phyloP scores from a whole-genome alignment of 331 rosid species.

The Malus hybrid region DNA sequence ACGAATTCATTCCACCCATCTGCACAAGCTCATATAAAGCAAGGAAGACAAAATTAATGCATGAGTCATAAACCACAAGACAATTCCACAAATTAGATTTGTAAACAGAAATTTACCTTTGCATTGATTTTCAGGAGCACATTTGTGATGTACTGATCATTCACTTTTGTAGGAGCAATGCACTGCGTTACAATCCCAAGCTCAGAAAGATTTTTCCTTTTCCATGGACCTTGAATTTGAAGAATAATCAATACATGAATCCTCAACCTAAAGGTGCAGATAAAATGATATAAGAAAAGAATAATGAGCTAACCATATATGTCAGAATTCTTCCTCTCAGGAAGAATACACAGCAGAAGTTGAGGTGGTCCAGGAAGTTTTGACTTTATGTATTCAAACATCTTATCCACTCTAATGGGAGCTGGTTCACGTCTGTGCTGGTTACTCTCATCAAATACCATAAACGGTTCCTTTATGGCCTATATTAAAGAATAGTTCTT shows the following conservation, averaged over 20 bases:
- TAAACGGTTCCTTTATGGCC: constrained; percentile 45
- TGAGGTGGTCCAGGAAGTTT: constrained; percentile 64
- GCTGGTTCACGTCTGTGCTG: constrained; percentile 66
- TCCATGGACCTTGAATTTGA: constrained; percentile 71
- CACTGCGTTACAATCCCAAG: constrained; percentile 76
- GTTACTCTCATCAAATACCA: constrained; percentile 46
- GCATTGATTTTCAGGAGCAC: constrained; percentile 85
- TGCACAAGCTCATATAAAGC: constrained; percentile 4
- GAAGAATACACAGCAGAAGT: constrained; percentile 68
- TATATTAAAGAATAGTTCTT: not conserved
- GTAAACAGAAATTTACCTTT: constrained; percentile 36
- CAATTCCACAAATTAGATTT: not conserved
- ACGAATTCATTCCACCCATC: constrained; percentile 45
- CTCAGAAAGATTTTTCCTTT: constrained; percentile 57
- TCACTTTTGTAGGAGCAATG: constrained; percentile 62
- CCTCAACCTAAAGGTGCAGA: not conserved
- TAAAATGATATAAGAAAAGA: not conserved
- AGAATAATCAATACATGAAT: not conserved
- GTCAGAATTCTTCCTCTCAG: constrained; percentile 81
- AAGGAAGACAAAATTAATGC: not conserved
- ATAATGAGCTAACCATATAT: constrained; percentile 50
- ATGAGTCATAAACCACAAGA: not conserved
- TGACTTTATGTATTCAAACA: constrained; percentile 47
- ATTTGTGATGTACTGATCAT: constrained; percentile 81
- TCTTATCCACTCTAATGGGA: constrained; percentile 59